phyloP scores from a whole-genome alignment of 306 rosid species.

The Trichosanthes truncata region DNA sequence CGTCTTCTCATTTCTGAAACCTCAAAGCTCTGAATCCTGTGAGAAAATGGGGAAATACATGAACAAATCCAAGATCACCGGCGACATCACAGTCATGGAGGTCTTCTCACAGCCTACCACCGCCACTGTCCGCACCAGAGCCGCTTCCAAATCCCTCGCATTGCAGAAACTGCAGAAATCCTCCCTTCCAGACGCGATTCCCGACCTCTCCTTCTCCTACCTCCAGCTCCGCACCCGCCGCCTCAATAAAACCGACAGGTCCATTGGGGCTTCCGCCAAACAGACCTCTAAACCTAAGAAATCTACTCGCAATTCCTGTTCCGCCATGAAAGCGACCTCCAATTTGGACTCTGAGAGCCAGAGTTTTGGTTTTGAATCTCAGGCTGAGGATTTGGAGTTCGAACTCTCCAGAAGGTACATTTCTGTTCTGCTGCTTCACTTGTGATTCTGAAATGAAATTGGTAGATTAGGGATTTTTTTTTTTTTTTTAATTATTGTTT shows the following conservation, averaged over 20 bases:
- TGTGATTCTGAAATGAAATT: neutral
- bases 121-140: conserved; percentile 57
- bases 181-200: neutral
- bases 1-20: neutral
- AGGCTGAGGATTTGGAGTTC: conserved; percentile 30
- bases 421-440: neutral
- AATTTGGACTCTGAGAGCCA: conserved; percentile 7
- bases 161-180: conserved; percentile 39
- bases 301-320: conserved; percentile 17
- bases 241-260: conserved; percentile 21
- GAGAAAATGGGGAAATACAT: conserved; percentile 62
- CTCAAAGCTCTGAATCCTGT: neutral
- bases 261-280: conserved; percentile 14
- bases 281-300: conserved; percentile 4
- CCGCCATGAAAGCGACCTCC: conserved; percentile 7
- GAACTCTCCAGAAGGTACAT: conserved; percentile 50
- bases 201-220: conserved; percentile 34
- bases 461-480: neutral
- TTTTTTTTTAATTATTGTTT: neutral
- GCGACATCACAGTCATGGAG: conserved; percentile 54
- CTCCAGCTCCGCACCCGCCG: conserved; percentile 88
- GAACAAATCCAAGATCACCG: conserved; percentile 55
- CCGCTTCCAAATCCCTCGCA: conserved; percentile 51
- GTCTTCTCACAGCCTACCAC: conserved; percentile 28
- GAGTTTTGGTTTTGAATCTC: neutral